These are phyloP conservation scores for Fragaria iinumae DNA, from an alignment of 306 rosid genomes.

Conservation along the genomic window DNA sequence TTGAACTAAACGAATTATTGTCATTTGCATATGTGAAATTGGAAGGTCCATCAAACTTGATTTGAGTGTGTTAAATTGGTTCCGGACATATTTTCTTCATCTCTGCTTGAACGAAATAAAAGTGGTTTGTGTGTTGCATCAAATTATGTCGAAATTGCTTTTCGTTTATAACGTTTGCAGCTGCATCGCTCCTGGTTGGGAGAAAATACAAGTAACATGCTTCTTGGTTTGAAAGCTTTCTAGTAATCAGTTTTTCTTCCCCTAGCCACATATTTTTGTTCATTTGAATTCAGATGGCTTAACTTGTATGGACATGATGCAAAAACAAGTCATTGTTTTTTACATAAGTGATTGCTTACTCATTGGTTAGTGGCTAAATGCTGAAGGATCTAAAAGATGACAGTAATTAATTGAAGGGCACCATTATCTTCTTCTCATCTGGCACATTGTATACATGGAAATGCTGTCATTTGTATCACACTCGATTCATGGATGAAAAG, in stretches of 20 bases:
- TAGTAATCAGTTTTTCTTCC: neutral
- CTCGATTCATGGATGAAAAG: conserved; percentile 1
- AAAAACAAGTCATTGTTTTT: neutral
- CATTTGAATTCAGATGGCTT: neutral
- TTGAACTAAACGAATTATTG: neutral
- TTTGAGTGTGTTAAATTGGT: neutral
- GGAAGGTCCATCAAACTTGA: neutral
- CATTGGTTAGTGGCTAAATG: neutral
- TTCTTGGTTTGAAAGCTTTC: neutral
- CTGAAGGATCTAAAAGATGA: conserved; percentile 1
- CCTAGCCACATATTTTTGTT: neutral
- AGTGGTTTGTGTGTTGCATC: neutral
- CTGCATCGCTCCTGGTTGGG: neutral
- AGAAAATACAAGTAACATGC: neutral
- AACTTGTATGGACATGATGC: neutral
- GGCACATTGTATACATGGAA: neutral
- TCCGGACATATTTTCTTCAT: neutral
- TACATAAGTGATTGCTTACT: neutral
- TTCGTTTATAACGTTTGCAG: neutral
- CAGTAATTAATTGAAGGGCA: neutral
- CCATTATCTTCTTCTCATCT: neutral
- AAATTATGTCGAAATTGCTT: neutral
- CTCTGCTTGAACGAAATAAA: neutral
- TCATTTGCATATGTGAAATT: conserved; percentile 6
- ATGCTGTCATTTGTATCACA: neutral